Percentiles rank a stretch among this genome's conserved stretches.
Evolutionary conservation across 2,329 filamentous ascomycete species (phyloP).

Genomic region (Verticillium dahliae): DNA sequence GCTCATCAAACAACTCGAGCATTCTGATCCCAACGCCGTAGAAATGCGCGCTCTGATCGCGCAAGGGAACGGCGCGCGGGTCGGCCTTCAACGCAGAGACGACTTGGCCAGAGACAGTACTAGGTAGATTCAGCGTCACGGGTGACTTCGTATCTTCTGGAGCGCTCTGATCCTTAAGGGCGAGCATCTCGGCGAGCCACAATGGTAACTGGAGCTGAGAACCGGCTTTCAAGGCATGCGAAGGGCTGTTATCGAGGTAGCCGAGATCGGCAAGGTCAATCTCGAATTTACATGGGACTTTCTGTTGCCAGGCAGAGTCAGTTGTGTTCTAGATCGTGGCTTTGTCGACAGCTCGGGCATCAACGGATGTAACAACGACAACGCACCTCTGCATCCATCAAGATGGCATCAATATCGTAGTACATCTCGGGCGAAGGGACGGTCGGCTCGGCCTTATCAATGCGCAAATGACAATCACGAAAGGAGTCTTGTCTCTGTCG

Average conservation of each 20-base stretch:
- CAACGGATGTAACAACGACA: no score
- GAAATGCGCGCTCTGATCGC: conserved; percentile 79
- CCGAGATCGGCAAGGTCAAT: conserved; percentile 81
- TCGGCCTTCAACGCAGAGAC: conserved; percentile 88
- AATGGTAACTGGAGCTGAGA: conserved; percentile 79
- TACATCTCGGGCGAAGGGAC: conserved; percentile 49
- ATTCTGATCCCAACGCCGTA: conserved; percentile 81
- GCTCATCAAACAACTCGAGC: conserved; percentile 83
- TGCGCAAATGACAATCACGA: neutral
- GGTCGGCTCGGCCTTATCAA: conserved; percentile 19
- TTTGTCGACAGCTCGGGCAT: no score
- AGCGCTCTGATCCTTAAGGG: conserved; percentile 49
- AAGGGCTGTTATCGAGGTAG: conserved; percentile 78
- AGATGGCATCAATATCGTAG: conserved; percentile 78
- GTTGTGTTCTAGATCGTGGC: neutral
- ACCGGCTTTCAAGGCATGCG: conserved; percentile 65
- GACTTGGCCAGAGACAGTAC: conserved; percentile 70
- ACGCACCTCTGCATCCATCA: conserved; percentile 72
- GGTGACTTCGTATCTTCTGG: conserved; percentile 46
- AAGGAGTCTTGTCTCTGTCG: neutral
- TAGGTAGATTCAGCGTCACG: conserved; percentile 74
- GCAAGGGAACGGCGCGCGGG: conserved; percentile 75
- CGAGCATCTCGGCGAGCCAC: conserved; percentile 93
- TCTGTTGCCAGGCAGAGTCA: conserved; percentile 42
- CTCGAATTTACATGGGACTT: conserved; percentile 93